Evolutionary conservation across 2,329 filamentous ascomycete species (phyloP), one percentile per base, ranked within the genome.

Genomic region (Periconia digitata): DNA sequence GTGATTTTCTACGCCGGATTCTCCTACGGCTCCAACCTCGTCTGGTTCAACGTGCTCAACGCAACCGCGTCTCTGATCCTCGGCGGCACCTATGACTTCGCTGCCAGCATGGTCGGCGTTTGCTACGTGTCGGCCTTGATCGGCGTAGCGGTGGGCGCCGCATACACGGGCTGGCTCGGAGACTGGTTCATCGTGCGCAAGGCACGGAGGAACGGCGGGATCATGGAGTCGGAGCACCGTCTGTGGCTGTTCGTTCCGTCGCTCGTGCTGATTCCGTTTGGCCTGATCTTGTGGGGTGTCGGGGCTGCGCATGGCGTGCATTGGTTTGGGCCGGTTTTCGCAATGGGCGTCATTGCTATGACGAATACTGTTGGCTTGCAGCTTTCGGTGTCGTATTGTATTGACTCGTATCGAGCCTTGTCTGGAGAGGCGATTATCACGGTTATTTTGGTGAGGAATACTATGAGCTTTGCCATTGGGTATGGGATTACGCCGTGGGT

Each of bases 401-500:
- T 80, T 34, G 78, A 80, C 51, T 72, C 67, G 16, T 80, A 79
- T 51, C 72, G 74, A 27, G 76, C 75, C 8, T 55, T 80, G 4
- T 71, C 71, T 36, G 77, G 76, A 0, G 77, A 80, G 55, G 74
- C 76, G 1, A 74, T 79, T 47, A 73, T 78, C 8, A 76, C 76
- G 3, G 76, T 79, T 10, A 80, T 80, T 29, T 53, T 80, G 1
- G 64, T 76, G 12, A 63, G 78, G 8, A 79, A 79, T 50, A 79
- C 75, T 1, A 77, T 79, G 74, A 71, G 66, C 21, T 79, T 79
- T 55, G 76, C 75, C 6, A 70, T 79, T 23, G 70, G 72, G 22
- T 82, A 83, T 58, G 79, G 79, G 23, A 67, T 76, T 47, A 76
- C 74, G 3, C 74, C 74, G 1, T 77, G 75, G 74, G 57, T 77